A percentile compares a stretch with the other conserved stretches of the same genome.
Conservation (phyloP, 139 green algal species). For the Chlorella sp. region DNA sequence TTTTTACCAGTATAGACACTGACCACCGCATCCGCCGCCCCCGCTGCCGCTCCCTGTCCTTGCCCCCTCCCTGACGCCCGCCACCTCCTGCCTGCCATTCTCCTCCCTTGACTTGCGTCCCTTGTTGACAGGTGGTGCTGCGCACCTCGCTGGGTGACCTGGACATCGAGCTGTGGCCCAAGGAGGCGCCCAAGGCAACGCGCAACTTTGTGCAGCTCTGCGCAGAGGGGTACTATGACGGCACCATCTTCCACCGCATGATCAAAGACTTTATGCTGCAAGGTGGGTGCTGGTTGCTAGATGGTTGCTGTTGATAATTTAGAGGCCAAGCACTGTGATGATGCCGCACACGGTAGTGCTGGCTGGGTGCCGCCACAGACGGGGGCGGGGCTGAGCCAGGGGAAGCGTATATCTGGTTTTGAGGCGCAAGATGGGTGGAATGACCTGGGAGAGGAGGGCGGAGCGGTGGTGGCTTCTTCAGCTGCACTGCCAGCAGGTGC, state of each 20-base stretch:
- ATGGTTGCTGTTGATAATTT: background rate
- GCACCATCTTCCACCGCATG: constrained; percentile 90
- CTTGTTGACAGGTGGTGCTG: constrained; percentile 79
- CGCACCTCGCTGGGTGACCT: constrained; percentile 90
- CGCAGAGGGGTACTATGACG: constrained; percentile 95
- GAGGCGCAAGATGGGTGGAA: background rate
- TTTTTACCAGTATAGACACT: too few relatives aligned
- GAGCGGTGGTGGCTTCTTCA: background rate
- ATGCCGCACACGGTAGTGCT: too few relatives aligned
- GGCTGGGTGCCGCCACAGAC: background rate
- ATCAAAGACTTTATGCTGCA: constrained; percentile 88
- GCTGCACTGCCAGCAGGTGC: too few relatives aligned
- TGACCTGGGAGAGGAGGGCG: background rate
- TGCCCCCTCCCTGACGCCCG: background rate
- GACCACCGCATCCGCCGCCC: too few relatives aligned
- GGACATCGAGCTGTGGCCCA: constrained; percentile 97
- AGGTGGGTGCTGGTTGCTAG: constrained; percentile 10
- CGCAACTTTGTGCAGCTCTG: constrained; percentile 98
- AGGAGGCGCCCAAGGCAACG: constrained; percentile 91
- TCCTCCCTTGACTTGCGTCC: background rate
- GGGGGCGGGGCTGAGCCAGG: background rate
- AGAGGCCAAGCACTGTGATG: background rate
- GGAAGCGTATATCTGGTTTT: background rate
- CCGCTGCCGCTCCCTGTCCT: background rate
- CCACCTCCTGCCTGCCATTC: background rate